Conservation (phyloP, 176 grass and related monocot genomes). For the Oryza nivara region DNA sequence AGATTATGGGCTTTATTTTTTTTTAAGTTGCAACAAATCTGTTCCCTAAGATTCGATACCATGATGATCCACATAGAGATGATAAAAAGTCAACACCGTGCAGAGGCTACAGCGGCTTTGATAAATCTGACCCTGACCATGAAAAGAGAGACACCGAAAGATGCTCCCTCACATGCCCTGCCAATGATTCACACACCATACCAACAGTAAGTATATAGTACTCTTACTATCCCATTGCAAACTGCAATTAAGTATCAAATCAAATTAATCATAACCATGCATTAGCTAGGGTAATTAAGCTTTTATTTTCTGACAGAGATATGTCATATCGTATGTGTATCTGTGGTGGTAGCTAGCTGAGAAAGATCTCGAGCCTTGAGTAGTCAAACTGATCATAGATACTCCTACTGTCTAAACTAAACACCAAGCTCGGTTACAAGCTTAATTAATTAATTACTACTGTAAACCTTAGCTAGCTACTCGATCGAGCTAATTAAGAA, state of each 20-base stretch:
- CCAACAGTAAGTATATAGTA: background rate
- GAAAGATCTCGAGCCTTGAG: background rate
- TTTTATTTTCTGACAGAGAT: background rate
- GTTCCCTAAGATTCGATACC: slow-evolving; percentile 25
- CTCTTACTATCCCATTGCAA: background rate
- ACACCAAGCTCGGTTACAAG: background rate
- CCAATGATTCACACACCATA: background rate
- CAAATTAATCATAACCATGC: background rate
- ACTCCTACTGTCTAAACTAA: background rate
- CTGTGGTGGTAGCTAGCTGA: background rate
- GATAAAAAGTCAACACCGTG: slow-evolving; percentile 30
- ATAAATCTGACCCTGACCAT: background rate
- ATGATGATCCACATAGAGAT: background rate
- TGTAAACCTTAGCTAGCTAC: background rate
- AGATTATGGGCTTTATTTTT: background rate
- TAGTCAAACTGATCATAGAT: background rate
- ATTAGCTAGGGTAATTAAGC: background rate
- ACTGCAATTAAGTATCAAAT: background rate
- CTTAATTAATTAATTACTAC: background rate
- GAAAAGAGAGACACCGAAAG: slow-evolving; percentile 4
- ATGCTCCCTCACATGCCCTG: background rate
- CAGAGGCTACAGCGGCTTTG: background rate
- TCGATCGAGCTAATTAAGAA: background rate
- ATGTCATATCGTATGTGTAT: background rate
- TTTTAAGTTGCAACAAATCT: background rate